A percentile compares a stretch with the other conserved stretches of the same genome.
phyloP scores from a whole-genome alignment of 441 rosid genomes.

The Brassica hybrid region DNA sequence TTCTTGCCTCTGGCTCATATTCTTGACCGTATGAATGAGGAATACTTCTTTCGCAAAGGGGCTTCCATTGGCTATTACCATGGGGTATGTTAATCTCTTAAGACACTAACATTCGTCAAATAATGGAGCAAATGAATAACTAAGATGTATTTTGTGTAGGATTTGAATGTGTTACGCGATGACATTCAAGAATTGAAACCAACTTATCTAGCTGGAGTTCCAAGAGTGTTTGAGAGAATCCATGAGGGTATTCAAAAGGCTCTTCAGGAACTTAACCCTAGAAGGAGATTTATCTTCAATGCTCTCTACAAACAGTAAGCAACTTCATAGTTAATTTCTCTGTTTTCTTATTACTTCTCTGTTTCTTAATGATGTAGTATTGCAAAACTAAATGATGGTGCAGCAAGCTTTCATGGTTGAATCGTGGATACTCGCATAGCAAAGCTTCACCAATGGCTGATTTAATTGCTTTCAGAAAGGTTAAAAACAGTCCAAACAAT shows the following conservation, averaged over 20 bases:
- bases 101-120: not conserved
- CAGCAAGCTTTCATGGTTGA: conserved; percentile 95
- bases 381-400: conserved; percentile 18
- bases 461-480: conserved; percentile 96
- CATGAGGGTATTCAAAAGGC: conserved; percentile 76
- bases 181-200: conserved; percentile 90
- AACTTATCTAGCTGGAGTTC: conserved; percentile 93
- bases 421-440: conserved; percentile 76
- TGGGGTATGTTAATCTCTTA: conserved; percentile 60
- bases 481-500: conserved; percentile 20
- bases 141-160: conserved; percentile 44
- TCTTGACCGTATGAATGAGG: conserved; percentile 87
- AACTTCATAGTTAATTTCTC: not conserved
- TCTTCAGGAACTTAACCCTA: conserved; percentile 74
- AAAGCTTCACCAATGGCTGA: conserved; percentile 86
- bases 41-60: conserved; percentile 82
- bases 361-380: conserved; percentile 4
- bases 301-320: conserved; percentile 78
- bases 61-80: conserved; percentile 98
- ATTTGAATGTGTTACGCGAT: conserved; percentile 81
- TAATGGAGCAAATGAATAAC: not conserved
- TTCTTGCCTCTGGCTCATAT: conserved; percentile 96
- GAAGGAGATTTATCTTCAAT: conserved; percentile 63
- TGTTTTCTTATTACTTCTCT: conserved; percentile 15
- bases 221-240: conserved; percentile 89